These are phyloP conservation scores for Sungouiella blattae DNA, from an alignment of 805 yeast species.

Conservation along the genomic window DNA sequence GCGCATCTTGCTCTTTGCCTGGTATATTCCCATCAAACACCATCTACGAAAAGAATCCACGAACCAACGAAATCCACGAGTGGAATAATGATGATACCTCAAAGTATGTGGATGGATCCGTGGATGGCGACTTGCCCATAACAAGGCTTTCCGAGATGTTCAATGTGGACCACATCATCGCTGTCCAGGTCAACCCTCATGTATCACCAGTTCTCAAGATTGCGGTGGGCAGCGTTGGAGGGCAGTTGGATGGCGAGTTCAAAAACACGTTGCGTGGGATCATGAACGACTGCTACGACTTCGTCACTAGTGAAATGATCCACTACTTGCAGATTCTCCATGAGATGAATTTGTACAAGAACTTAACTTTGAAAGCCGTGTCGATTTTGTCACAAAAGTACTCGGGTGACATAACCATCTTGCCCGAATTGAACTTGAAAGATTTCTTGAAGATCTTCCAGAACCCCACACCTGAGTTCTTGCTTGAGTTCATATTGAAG, in stretches of 20 bases:
- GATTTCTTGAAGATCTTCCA: constrained; percentile 63
- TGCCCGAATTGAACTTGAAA: constrained; percentile 65
- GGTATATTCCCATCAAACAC: constrained; percentile 85
- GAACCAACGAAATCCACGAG: constrained; percentile 67
- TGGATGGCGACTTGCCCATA: constrained; percentile 90
- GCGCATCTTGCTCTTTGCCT: constrained; percentile 94
- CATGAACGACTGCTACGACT: constrained; percentile 52
- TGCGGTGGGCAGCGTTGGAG: constrained; percentile 66
- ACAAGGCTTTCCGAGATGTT: constrained; percentile 92
- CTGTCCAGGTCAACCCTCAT: constrained; percentile 96
- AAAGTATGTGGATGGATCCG: constrained; percentile 93
- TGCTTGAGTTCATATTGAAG: constrained; percentile 64
- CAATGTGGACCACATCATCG: constrained; percentile 94
- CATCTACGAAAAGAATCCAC: constrained; percentile 75
- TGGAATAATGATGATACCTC: constrained; percentile 76
- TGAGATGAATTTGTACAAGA: constrained; percentile 75
- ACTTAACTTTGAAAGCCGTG: constrained; percentile 65
- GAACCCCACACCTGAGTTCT: constrained; percentile 79
- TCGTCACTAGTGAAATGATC: constrained; percentile 65
- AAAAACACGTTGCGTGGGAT: constrained; percentile 52
- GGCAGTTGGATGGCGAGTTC: constrained; percentile 59
- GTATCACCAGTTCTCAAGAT: constrained; percentile 81
- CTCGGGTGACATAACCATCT: constrained; percentile 89
- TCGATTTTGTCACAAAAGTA: constrained; percentile 82
- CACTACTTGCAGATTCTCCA: constrained; percentile 72